Percentiles rank a stretch among this genome's conserved stretches.
phyloP scores from a whole-genome alignment of 2,329 filamentous ascomycete species.

The Amauroascus niger region DNA sequence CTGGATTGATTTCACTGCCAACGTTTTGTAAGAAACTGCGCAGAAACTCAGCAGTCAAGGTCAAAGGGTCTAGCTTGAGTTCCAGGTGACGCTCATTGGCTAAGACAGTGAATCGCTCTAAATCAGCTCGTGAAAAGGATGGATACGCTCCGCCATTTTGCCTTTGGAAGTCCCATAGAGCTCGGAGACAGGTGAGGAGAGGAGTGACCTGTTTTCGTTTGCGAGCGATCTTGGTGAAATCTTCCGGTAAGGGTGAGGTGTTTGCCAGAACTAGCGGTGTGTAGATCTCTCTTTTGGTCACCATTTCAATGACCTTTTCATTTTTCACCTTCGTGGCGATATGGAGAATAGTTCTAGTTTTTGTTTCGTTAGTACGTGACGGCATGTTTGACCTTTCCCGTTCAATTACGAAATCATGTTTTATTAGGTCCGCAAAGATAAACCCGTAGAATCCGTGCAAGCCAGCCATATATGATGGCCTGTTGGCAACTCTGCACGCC shows the following conservation, averaged over 20 bases:
- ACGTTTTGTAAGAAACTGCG: slow-evolving; percentile 80
- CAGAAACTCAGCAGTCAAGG: slow-evolving; percentile 60
- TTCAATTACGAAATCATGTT: slow-evolving; percentile 82
- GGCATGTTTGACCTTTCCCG: slow-evolving; percentile 68
- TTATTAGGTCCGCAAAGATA: slow-evolving; percentile 85
- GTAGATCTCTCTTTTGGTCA: slow-evolving; percentile 86
- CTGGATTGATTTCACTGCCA: slow-evolving; percentile 72
- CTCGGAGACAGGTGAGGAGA: slow-evolving; percentile 73
- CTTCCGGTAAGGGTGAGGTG: slow-evolving; percentile 62
- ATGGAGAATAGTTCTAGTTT: slow-evolving; percentile 64
- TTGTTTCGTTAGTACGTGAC: slow-evolving; percentile 56
- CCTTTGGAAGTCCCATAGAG: slow-evolving; percentile 78
- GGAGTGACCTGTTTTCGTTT: slow-evolving; percentile 67
- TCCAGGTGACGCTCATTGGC: slow-evolving; percentile 70
- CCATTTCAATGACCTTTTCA: slow-evolving; percentile 67
- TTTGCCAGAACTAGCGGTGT: slow-evolving; percentile 81
- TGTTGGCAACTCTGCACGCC: slow-evolving; percentile 64
- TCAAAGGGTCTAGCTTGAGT: slow-evolving; percentile 58
- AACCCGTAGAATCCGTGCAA: slow-evolving; percentile 88
- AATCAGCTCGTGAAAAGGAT: slow-evolving; percentile 51
- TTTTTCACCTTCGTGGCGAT: slow-evolving; percentile 61
- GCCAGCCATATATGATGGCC: slow-evolving; percentile 80
- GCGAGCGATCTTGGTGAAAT: slow-evolving; percentile 58
- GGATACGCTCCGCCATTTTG: slow-evolving; percentile 47
- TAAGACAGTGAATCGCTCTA: slow-evolving; percentile 65